Evolutionary conservation across 2,329 filamentous ascomycete species (phyloP), one percentile per base, ranked within the genome.

Genomic region (Calonectria fujianensis): DNA sequence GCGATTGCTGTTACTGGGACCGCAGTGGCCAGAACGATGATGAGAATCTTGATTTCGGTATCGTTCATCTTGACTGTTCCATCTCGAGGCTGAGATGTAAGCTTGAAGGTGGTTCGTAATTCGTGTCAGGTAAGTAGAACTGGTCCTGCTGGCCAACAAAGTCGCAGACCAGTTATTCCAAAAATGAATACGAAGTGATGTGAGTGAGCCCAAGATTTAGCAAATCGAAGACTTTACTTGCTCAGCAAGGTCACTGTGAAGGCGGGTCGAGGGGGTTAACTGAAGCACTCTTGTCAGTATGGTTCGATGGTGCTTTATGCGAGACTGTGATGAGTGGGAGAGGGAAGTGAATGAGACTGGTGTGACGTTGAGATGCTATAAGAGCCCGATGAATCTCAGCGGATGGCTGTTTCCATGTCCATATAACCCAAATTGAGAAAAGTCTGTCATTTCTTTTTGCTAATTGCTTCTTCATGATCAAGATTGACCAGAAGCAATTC

Each of bases 11-110:
- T 76, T 37, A 88, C 77, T 13, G 90, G 84, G 57, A 89, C 86
- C n/a, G 87, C 87, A 13, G 87, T 89, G 80, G 89, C 88, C 48
- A 92, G 85, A 64, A 87, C 85, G 76, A 92, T 89, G 74, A 89
- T 86, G 35, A 89, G 83, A 10, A 84, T 88, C 54, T 85, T 84
- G 78, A 85, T 84, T 77, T 83, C 79, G 39, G 76, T 76, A 59
- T 74, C 70, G 41, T 77, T 80, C 80, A 81, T 81, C 39, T 51
- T 77, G 76, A 66, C 79, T 72, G 73, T 70, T 74, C 77, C 80
- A 81, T 81, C 61, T 63, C 79, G 74, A 27, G 73, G 51, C 61
- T 73, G 45, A 52, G 45, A 70, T 48, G 50, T 39, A 54, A 51
- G 27, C 45, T 32, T 65, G n/a, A 41, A 24, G 35, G 39, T 63